A percentile compares a stretch with the other conserved stretches of the same genome.
Evolutionary conservation across 208 protist species (phyloP).

Genomic region (Plasmodiophora brassicae): DNA sequence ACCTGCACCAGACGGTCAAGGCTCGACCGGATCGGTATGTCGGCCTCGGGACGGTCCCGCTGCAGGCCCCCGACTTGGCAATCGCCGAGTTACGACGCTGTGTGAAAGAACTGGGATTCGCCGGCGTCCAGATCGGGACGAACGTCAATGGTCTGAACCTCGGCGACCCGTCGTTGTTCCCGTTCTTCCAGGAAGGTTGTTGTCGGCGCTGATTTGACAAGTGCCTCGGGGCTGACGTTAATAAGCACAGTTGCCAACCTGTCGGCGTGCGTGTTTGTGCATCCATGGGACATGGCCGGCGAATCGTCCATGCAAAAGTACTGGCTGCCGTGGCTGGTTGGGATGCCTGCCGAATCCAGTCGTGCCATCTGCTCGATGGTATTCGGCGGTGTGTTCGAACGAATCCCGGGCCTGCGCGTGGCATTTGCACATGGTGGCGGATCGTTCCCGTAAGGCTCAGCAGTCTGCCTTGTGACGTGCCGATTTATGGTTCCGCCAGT

Average conservation of each 20-base stretch:
- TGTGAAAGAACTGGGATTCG: conserved; percentile 63
- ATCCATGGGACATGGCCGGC: conserved; percentile 75
- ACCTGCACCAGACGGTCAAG: conserved; percentile 54
- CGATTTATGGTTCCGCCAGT: too few species aligned
- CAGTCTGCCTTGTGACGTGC: too few species aligned
- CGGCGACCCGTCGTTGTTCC: conserved; percentile 62
- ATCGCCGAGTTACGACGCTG: conserved; percentile 64
- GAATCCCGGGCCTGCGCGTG: conserved; percentile 61
- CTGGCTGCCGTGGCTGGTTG: conserved; percentile 73
- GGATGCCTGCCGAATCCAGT: conserved; percentile 72
- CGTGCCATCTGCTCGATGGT: conserved; percentile 70
- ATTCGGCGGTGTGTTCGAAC: conserved; percentile 69
- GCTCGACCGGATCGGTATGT: conserved; percentile 38
- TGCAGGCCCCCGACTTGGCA: conserved; percentile 69
- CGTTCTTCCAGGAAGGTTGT: conserved; percentile 62
- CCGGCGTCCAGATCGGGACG: conserved; percentile 70
- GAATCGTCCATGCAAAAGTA: conserved; percentile 64
- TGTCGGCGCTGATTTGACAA: not conserved
- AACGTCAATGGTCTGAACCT: conserved; percentile 70
- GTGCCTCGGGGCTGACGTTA: conserved; percentile 33
- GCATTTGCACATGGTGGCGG: conserved; percentile 64
- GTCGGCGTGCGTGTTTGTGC: conserved; percentile 65
- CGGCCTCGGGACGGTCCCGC: conserved; percentile 64
- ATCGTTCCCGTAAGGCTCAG: conserved; percentile 67
- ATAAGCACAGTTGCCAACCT: conserved; percentile 35